Conservation (phyloP, 805 yeast species). For the Ogataea polymorpha region DNA sequence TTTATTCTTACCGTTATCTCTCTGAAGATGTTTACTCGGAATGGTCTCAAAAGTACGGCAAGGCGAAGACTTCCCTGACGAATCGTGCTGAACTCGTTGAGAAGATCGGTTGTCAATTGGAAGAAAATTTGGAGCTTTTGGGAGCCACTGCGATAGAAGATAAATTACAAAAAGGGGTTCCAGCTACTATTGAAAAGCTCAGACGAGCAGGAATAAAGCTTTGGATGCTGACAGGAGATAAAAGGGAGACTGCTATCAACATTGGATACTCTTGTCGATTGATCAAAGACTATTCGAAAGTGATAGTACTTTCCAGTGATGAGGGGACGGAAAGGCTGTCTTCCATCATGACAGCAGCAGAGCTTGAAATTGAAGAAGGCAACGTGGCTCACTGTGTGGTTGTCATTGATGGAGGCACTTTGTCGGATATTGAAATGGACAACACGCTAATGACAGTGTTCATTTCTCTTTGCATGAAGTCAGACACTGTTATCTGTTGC, state of each 20-base stretch:
- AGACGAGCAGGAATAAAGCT: conserved; percentile 89
- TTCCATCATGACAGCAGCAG: conserved; percentile 70
- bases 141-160: conserved; percentile 99
- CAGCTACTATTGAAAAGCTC: conserved; percentile 88
- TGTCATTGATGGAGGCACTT: conserved; percentile 91
- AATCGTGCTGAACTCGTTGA: conserved; percentile 69
- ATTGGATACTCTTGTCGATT: conserved; percentile 93
- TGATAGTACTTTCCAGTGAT: conserved; percentile 55
- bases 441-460: conserved; percentile 69
- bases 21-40: conserved; percentile 50
- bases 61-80: conserved; percentile 72
- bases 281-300: conserved; percentile 89
- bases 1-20: conserved; percentile 79
- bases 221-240: conserved; percentile 99
- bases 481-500: conserved; percentile 91
- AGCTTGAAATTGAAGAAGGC: conserved; percentile 67
- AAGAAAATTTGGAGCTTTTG: conserved; percentile 59
- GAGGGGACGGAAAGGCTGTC: conserved; percentile 49
- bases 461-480: conserved; percentile 77
- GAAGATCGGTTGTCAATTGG: conserved; percentile 68
- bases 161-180: conserved; percentile 93
- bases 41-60: conserved; percentile 68
- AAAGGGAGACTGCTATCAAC: conserved; percentile 95
- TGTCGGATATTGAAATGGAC: conserved; percentile 70
- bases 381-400: conserved; percentile 90